Conservation (phyloP, 2,329 filamentous ascomycete genomes). For the Chaetomium globosum region DNA sequence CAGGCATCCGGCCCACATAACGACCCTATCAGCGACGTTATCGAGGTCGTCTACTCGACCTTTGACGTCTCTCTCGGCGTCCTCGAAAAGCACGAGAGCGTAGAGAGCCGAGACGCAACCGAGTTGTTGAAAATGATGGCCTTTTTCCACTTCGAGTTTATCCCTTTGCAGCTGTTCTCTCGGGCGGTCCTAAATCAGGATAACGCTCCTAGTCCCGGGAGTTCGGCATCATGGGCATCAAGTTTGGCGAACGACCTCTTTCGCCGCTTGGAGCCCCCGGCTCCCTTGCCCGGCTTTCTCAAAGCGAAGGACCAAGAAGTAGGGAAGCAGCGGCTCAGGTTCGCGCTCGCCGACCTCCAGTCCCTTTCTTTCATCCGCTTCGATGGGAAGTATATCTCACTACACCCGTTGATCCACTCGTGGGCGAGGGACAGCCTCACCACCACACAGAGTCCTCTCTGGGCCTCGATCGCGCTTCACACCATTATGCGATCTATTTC, state of each 20-base stretch:
- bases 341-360: background rate
- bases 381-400: constrained; percentile 7
- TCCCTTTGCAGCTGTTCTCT: constrained; percentile 23
- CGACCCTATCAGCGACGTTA: constrained; percentile 9
- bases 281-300: constrained; percentile 20
- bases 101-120: constrained; percentile 15
- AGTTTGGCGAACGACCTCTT: background rate
- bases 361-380: constrained; percentile 5
- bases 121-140: constrained; percentile 25
- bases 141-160: constrained; percentile 26
- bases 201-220: background rate
- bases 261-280: constrained; percentile 14
- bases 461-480: constrained; percentile 10
- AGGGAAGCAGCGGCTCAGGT: constrained; percentile 18
- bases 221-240: background rate
- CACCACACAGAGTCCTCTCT: background rate
- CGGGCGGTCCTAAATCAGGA: constrained; percentile 12
- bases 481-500: constrained; percentile 9
- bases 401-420: constrained; percentile 9
- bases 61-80: constrained; percentile 24
- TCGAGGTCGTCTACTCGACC: constrained; percentile 25
- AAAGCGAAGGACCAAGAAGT: constrained; percentile 10
- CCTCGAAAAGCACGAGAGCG: constrained; percentile 11
- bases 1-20: background rate
- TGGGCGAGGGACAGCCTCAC: constrained; percentile 12